phyloP scores from a whole-genome alignment of 1,284 basidiomycete genomes.

The Pholiota adiposa region DNA sequence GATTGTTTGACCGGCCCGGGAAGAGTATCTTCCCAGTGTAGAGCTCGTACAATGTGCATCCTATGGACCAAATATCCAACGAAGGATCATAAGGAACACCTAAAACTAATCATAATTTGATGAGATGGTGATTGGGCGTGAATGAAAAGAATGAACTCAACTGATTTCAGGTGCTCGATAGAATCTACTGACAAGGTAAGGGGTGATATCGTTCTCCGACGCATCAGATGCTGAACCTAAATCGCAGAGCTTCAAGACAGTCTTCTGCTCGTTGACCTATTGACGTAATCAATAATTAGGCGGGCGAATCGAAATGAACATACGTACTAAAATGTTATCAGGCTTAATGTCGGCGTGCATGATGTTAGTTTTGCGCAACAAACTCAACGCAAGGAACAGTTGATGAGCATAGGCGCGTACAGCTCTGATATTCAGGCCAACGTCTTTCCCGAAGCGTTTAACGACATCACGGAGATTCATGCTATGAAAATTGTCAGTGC shows the following conservation, averaged over 20 bases:
- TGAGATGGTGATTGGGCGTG: slow-evolving; percentile 10
- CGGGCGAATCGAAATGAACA: background rate
- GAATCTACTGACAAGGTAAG: slow-evolving; percentile 97
- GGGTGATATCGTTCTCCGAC: slow-evolving; percentile 95
- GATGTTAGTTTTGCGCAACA: slow-evolving; percentile 88
- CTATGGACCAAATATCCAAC: slow-evolving; percentile 97
- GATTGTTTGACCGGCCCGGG: slow-evolving; percentile 96
- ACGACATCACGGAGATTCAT: slow-evolving; percentile 99
- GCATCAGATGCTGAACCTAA: slow-evolving; percentile 95
- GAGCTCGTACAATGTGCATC: slow-evolving; percentile 96
- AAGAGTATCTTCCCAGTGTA: slow-evolving; percentile 99
- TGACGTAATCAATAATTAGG: slow-evolving; percentile 8
- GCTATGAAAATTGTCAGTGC: slow-evolving; percentile 43
- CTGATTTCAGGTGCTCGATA: slow-evolving; percentile 99
- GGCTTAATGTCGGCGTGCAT: slow-evolving; percentile 99
- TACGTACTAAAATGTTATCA: slow-evolving; percentile 88
- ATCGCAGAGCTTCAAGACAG: slow-evolving; percentile 93
- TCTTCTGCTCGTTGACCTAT: slow-evolving; percentile 95
- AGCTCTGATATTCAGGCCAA: slow-evolving; percentile 94
- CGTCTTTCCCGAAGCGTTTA: slow-evolving; percentile 98
- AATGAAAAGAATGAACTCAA: slow-evolving; percentile 45
- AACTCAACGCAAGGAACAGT: slow-evolving; percentile 86
- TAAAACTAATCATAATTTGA: slow-evolving; percentile 63
- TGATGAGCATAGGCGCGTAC: slow-evolving; percentile 99
- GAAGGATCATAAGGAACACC: slow-evolving; percentile 94